A percentile compares a stretch with the other conserved stretches of the same genome.
Conservation (phyloP, 129 eudicot species). For the Chrysanthemum lavandulifolium region DNA sequence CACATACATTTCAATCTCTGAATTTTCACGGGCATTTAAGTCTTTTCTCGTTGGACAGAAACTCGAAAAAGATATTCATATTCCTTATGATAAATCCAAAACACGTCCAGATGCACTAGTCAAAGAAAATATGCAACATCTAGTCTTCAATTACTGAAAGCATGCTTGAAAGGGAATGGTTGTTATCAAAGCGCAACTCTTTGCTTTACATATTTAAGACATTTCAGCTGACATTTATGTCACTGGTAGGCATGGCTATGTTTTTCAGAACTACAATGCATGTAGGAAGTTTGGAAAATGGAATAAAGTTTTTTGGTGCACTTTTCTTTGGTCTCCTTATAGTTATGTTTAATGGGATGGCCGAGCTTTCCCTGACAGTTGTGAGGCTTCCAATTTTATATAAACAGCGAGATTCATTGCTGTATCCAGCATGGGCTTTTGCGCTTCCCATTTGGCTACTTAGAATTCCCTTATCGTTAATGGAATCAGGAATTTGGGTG, state of each 20-base stretch:
- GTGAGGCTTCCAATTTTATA: constrained; percentile 36
- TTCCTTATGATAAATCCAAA: constrained; percentile 31
- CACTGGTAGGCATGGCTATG: constrained; percentile 38
- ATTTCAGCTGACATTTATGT: constrained; percentile 40
- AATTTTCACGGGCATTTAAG: constrained; percentile 30
- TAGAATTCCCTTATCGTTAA: constrained; percentile 31
- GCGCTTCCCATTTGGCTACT: constrained; percentile 41
- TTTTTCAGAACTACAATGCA: constrained; percentile 42
- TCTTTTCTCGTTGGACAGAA: constrained; percentile 31
- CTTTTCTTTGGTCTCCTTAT: constrained; percentile 35
- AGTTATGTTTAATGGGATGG: constrained; percentile 42
- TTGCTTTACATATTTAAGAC: constrained; percentile 36
- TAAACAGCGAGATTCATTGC: constrained; percentile 35
- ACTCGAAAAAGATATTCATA: constrained; percentile 21
- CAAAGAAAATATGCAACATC: constrained; percentile 29
- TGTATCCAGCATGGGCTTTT: constrained; percentile 40
- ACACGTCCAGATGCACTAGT: constrained; percentile 20
- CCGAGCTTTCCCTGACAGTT: constrained; percentile 33
- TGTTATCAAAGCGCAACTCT: constrained; percentile 35
- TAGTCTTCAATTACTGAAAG: constrained; percentile 27
- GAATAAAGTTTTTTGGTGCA: constrained; percentile 34
- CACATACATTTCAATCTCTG: constrained; percentile 19
- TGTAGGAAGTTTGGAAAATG: constrained; percentile 37
- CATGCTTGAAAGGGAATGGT: constrained; percentile 35
- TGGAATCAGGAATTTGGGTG: constrained; percentile 43